Base-by-base conservation (phyloP, 805 yeast genomes). In the Candida nanaspora region DNA sequence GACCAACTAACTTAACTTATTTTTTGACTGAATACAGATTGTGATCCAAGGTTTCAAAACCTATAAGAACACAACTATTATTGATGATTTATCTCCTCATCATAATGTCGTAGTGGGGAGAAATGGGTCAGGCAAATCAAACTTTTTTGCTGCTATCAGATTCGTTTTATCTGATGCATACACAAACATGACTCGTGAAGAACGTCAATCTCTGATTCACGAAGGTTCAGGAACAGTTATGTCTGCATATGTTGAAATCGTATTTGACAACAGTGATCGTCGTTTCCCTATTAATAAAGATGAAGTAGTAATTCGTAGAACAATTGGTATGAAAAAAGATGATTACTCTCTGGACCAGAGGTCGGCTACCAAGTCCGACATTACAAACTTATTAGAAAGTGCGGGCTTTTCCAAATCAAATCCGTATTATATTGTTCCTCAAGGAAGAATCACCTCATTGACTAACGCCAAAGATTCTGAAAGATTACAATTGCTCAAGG, bases 341-440 rank as follows among this genome's bases (percentile, higher is more conserved):
- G 96, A 87, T 59, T 89, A 86, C 53, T 81, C 93, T 6, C 59
- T 93, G 35, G 91, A 93, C 59, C 81, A 82, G 36, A 82, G 78
- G 52, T 72, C 86, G 13, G 84, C 91, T 3, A 81, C 91, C 2
- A 75, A 88, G 51, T 70, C 83, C 2, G 97, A 88, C 55, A 72
- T 89, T 14, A 79, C 80, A 77, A 83, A 85, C 47, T 63, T 86
- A 46, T 67, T 89, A 29, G 97, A 91, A 58, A 81, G 86, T 53
- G 95, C 96, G 0, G 98, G 98, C 0, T 87, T 93, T 55, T 84
- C 95, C 0, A 73, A 84, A 45, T 78, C 87, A 6, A 89, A 88
- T 48, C 96, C 97, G 1, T 91, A 89, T 61, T 91, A 91, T 58
- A 91, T 93, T 50, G 98, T 93, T 5, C 98, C 98, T 0, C 98